A percentile compares a stretch with the other conserved stretches of the same genome.
These are phyloP conservation scores for Nemania serpens DNA, from an alignment of 2,329 filamentous ascomycete genomes.

Conservation along the genomic window DNA sequence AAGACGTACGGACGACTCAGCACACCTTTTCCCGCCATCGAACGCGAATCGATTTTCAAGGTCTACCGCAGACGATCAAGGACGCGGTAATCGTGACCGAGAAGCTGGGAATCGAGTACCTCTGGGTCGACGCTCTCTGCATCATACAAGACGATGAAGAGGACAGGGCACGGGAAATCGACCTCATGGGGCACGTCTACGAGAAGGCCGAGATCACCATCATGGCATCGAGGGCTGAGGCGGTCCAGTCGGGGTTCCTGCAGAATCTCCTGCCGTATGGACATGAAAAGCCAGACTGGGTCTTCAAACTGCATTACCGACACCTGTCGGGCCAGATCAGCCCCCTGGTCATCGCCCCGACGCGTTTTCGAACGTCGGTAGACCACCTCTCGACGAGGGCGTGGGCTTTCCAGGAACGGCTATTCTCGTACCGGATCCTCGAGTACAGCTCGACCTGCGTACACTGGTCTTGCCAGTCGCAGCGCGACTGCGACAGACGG, in stretches of 20 bases:
- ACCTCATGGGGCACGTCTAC: constrained; percentile 1
- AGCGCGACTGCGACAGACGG: neutral
- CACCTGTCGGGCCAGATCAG: neutral
- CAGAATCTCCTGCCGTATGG: neutral
- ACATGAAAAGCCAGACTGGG: neutral
- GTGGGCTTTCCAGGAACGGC: neutral
- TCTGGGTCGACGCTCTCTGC: constrained; percentile 2
- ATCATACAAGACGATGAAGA: constrained; percentile 2
- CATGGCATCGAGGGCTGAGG: neutral
- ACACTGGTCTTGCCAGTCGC: neutral
- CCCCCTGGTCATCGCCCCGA: neutral
- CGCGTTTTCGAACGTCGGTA: neutral
- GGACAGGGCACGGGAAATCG: neutral
- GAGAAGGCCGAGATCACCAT: neutral
- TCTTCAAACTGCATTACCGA: neutral
- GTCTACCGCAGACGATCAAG: neutral
- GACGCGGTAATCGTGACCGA: neutral
- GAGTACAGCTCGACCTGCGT: neutral
- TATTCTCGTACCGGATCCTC: neutral
- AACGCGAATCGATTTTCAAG: neutral
- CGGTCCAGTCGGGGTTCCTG: neutral
- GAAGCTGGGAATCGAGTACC: neutral
- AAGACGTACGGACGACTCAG: neutral
- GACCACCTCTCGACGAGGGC: neutral
- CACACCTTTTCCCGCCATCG: neutral